Percentiles rank a stretch among this genome's conserved stretches.
These are phyloP conservation scores for Scedosporium aurantiacum DNA, from an alignment of 2,329 filamentous ascomycete genomes.

Conservation along the genomic window DNA sequence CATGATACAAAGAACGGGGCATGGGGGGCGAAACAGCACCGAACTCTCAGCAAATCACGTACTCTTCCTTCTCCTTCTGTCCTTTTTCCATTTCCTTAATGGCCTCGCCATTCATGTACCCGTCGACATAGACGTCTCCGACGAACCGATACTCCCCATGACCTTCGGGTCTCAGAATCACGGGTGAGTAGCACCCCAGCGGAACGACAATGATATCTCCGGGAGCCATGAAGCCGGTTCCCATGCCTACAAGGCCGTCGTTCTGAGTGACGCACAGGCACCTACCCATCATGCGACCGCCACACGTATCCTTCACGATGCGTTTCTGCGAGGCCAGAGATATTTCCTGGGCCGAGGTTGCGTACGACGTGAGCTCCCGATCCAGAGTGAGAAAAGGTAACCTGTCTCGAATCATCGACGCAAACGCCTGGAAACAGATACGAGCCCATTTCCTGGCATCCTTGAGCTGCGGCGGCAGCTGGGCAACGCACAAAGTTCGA, in stretches of 20 bases:
- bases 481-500: conserved; percentile 17
- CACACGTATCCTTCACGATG: conserved; percentile 13
- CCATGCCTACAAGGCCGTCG: conserved; percentile 19
- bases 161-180: conserved; percentile 18
- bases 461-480: conserved; percentile 10
- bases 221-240: conserved; percentile 18
- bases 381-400: conserved; percentile 13
- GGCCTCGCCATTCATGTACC: conserved; percentile 23
- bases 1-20: not conserved
- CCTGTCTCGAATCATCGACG: conserved; percentile 10
- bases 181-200: conserved; percentile 22
- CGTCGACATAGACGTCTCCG: conserved; percentile 23
- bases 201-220: conserved; percentile 22
- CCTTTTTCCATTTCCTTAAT: conserved; percentile 20
- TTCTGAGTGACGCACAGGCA: conserved; percentile 14
- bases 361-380: conserved; percentile 8
- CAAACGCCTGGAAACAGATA: conserved; percentile 14
- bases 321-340: conserved; percentile 2
- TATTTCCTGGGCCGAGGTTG: not conserved
- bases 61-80: conserved; percentile 30
- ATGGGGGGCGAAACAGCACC: not conserved
- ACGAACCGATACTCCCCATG: conserved; percentile 18
- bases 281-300: conserved; percentile 13
- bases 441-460: conserved; percentile 12
- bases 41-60: conserved; percentile 7